Percentiles rank a stretch among this genome's conserved stretches.
Evolutionary conservation across 1,284 basidiomycete species (phyloP).

Genomic region (Trichosporon faecale): DNA sequence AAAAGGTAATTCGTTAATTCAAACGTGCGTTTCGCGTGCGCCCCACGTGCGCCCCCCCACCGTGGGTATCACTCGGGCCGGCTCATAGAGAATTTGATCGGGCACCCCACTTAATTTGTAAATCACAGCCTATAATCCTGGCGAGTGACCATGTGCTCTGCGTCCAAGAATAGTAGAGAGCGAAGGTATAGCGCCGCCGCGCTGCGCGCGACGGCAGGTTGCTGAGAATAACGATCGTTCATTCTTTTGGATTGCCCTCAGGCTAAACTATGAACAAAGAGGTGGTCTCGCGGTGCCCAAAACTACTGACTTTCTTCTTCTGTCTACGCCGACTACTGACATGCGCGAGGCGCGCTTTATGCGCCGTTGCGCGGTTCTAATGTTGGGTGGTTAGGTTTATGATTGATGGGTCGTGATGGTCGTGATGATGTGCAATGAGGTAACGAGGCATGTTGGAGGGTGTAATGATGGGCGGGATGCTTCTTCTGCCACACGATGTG

Average conservation of each 20-base stretch:
- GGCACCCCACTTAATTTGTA: background rate
- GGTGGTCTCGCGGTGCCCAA: background rate
- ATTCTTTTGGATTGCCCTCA: background rate
- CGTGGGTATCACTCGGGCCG: background rate
- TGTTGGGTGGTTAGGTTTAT: background rate
- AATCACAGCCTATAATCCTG: no score
- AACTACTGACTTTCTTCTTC: background rate
- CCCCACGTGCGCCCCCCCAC: background rate
- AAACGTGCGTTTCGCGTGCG: background rate
- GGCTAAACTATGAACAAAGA: background rate
- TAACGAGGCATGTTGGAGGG: no score
- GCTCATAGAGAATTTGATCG: background rate
- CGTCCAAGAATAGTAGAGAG: no score
- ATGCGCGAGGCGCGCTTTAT: background rate
- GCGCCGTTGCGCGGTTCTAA: background rate
- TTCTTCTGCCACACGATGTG: no score
- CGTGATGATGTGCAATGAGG: no score
- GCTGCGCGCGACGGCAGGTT: background rate
- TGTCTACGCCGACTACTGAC: background rate
- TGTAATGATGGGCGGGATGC: no score
- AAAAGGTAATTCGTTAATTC: background rate
- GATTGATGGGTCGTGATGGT: background rate
- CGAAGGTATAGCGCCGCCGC: no score
- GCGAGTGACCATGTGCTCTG: no score
- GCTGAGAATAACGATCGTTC: conserved; percentile 3